Evolutionary conservation across 805 yeast species (phyloP).

Genomic region (Isabelozyma rhagii): DNA sequence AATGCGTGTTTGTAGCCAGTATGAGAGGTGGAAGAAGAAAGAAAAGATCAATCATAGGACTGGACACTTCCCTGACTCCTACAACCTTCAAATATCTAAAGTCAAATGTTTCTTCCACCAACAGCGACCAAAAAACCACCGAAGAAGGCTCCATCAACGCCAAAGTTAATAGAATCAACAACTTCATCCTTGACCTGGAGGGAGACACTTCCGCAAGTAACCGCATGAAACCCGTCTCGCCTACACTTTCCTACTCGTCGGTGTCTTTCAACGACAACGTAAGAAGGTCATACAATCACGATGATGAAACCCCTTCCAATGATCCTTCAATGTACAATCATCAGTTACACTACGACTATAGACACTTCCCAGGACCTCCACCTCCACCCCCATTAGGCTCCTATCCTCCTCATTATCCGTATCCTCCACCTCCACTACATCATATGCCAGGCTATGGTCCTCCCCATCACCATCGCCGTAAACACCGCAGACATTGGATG

Average conservation of each 20-base stretch:
- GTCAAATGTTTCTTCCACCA: not conserved
- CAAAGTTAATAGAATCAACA: not conserved
- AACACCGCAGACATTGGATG: not conserved
- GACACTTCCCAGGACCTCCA: slow-evolving; percentile 3
- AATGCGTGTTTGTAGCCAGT: slow-evolving; percentile 56
- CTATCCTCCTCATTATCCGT: slow-evolving; percentile 1
- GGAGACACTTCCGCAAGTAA: not conserved
- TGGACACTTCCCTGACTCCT: not conserved
- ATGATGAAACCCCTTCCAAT: not conserved
- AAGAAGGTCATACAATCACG: not conserved
- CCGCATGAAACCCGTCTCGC: slow-evolving; percentile 1
- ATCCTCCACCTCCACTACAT: slow-evolving; percentile 5
- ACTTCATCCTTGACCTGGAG: not conserved
- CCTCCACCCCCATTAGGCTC: slow-evolving; percentile 3
- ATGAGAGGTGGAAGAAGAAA: slow-evolving; percentile 56
- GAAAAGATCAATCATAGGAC: slow-evolving; percentile 11
- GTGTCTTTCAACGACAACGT: not conserved
- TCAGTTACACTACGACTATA: not conserved
- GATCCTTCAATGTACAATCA: not conserved
- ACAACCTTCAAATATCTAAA: not conserved
- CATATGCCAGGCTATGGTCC: slow-evolving; percentile 1
- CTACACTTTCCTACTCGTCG: slow-evolving; percentile 3
- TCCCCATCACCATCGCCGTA: slow-evolving; percentile 1
- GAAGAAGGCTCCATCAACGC: not conserved
- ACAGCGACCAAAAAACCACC: not conserved